Conservation (phyloP, 768 basidiomycete genomes). For the Paxillus ammoniavirescens region DNA sequence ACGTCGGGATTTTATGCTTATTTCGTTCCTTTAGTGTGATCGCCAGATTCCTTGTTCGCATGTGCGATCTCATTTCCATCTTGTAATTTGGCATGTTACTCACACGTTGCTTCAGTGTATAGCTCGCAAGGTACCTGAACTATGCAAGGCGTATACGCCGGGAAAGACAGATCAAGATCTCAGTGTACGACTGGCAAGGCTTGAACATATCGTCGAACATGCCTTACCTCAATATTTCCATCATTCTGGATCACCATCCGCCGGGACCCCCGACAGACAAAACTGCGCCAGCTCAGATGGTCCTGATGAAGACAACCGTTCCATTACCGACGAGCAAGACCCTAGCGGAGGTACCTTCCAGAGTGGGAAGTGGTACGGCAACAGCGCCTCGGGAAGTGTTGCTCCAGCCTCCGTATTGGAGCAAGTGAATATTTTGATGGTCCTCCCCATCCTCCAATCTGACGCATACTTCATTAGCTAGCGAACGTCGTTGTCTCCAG, state of each 20-base stretch:
- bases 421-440: constrained; percentile 51
- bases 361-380: constrained; percentile 85
- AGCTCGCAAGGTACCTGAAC: constrained; percentile 82
- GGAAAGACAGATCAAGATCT: constrained; percentile 85
- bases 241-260: constrained; percentile 36
- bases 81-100: constrained; percentile 7
- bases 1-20: constrained; percentile 19
- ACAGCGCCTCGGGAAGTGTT: constrained; percentile 79
- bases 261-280: constrained; percentile 33
- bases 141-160: constrained; percentile 87
- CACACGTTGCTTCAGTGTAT: constrained; percentile 53
- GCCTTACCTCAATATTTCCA: constrained; percentile 75
- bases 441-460: constrained; percentile 16
- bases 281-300: constrained; percentile 47
- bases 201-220: constrained; percentile 79
- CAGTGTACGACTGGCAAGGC: constrained; percentile 64
- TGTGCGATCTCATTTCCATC: constrained; percentile 41
- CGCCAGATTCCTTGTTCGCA: constrained; percentile 83
- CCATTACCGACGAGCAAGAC: constrained; percentile 77
- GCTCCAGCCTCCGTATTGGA: constrained; percentile 77
- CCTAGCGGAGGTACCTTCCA: constrained; percentile 75
- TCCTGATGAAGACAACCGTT: constrained; percentile 65
- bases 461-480: constrained; percentile 38
- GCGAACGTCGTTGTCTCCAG: constrained; percentile 51
- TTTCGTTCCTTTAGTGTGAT: constrained; percentile 59